These are phyloP conservation scores for Coemansia sp. DNA, from an alignment of 192 early-diverging fungal genomes.

Conservation along the genomic window DNA sequence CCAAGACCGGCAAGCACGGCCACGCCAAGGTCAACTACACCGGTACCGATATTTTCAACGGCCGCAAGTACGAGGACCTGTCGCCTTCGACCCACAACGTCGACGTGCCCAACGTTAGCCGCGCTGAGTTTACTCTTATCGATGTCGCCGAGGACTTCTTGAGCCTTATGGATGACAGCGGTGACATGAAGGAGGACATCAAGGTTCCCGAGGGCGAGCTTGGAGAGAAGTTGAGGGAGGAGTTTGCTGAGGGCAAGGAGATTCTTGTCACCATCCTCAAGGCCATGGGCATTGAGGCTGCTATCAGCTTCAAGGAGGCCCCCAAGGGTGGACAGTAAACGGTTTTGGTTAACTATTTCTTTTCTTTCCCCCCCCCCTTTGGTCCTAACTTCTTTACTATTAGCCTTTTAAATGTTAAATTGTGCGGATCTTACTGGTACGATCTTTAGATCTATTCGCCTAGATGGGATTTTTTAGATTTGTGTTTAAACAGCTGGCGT, in stretches of 20 bases:
- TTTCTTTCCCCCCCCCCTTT: not conserved
- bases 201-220: slow-evolving; percentile 86
- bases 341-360: not conserved
- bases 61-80: too few species aligned
- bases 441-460: too few species aligned
- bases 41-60: too few species aligned
- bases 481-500: too few species aligned
- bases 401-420: not conserved
- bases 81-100: slow-evolving; percentile 99
- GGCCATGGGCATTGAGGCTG: slow-evolving; percentile 93
- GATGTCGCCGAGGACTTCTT: slow-evolving; percentile 93
- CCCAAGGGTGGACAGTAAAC: slow-evolving; percentile 13
- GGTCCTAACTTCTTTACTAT: not conserved
- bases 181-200: slow-evolving; percentile 94
- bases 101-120: slow-evolving; percentile 94
- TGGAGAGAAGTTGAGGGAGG: slow-evolving; percentile 69
- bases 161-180: slow-evolving; percentile 80
- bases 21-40: too few species aligned
- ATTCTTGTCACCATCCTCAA: slow-evolving; percentile 80
- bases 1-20: too few species aligned
- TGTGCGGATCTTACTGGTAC: not conserved
- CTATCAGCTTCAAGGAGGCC: slow-evolving; percentile 71
- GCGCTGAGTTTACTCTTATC: slow-evolving; percentile 82
- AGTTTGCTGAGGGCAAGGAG: slow-evolving; percentile 80
- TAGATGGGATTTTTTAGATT: too few species aligned